Evolutionary conservation across 192 early-diverging fungal species (phyloP), one percentile per base, ranked within the genome.

Genomic region (Backusella luteola): DNA sequence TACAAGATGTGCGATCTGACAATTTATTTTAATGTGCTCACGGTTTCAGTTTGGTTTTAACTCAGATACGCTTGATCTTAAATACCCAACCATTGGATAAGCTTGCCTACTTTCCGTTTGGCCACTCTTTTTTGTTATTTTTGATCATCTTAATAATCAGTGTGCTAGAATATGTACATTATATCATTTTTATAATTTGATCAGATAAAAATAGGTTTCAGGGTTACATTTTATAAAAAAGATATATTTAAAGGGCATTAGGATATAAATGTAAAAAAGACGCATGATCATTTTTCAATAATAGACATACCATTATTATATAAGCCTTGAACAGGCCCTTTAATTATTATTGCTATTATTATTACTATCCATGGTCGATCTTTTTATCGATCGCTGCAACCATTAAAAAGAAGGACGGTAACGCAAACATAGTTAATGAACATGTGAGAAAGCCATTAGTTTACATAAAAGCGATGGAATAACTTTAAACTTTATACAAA

Each of bases 41-140:
- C 67, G 67, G 67, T 69, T 69, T 69, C 36, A 69, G 67, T 38
- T 69, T n/a, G n/a, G 67, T 69, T 69, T 21, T 38, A 69, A 69
- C 67, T 69, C 67, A 69, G 67, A 69, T 59, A 59, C 7, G 9
- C 53, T 59, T 59, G 53, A 59, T 59, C 53, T 23, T 26, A 26
- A 19, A 59, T 59, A 59, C 53, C 53, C 23, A 59, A 59, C 53
- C 3, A 59, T 59, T 59, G 53, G 53, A 59, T 26, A 11, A 4
- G 7, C 53, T 59, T 59, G n/a, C 53, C 53, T 59, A 26, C 53
- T 59, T 59, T 59, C 53, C 53, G 53, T 59, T 59, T 59, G 21
- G 9, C n/a, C 2, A 21, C n/a, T 3, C 21, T 23, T 59, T 23
- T 26, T 29, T 29, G 29, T 29, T 29, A 29, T 56, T n/a, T 11